These are phyloP conservation scores for Leishmania turanica DNA, from an alignment of 208 protist genomes.

Conservation along the genomic window DNA sequence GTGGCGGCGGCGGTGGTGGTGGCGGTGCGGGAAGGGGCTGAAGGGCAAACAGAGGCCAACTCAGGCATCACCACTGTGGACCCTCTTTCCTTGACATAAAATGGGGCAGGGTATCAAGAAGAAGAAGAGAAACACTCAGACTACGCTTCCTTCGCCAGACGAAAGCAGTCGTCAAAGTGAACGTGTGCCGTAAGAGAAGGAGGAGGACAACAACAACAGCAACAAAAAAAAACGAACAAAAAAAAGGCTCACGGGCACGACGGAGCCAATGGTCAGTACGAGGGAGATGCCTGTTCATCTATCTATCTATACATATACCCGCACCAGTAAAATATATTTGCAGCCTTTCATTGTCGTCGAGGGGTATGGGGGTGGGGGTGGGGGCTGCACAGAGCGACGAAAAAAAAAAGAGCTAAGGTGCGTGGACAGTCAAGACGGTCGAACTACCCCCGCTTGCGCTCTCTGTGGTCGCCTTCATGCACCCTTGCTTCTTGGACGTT, in stretches of 20 bases:
- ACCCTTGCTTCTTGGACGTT: neutral
- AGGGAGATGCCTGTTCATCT: too few relatives aligned
- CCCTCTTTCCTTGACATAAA: neutral
- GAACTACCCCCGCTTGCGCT: neutral
- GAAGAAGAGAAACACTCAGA: neutral
- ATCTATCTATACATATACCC: too few relatives aligned
- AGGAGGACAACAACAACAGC: too few relatives aligned
- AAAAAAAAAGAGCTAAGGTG: neutral
- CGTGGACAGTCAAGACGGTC: neutral
- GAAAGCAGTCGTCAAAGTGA: neutral
- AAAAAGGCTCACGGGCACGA: neutral
- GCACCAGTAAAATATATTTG: neutral
- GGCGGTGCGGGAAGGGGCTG: too few relatives aligned
- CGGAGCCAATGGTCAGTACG: neutral
- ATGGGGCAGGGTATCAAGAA: too few relatives aligned
- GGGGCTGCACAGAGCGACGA: neutral
- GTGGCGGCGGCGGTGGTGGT: too few relatives aligned
- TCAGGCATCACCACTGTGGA: neutral
- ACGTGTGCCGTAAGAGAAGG: neutral
- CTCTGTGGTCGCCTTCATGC: neutral
- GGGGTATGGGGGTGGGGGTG: too few relatives aligned
- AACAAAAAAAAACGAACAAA: neutral
- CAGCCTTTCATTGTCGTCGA: neutral
- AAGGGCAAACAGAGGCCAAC: neutral
- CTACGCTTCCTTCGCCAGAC: neutral